phyloP scores from a whole-genome alignment of 2,329 filamentous ascomycete species.

The Fusarium udum region DNA sequence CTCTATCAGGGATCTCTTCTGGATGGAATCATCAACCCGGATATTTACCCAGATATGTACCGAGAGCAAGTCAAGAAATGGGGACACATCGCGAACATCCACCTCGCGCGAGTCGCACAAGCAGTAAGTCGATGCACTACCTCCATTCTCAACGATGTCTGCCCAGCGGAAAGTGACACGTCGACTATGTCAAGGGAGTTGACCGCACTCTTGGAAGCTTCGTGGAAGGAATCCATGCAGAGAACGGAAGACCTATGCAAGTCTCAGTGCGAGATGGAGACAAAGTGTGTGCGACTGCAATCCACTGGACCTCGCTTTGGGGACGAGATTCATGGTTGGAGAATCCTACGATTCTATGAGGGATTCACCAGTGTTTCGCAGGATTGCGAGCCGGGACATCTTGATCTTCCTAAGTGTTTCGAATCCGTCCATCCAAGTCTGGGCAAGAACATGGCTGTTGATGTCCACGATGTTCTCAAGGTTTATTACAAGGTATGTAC shows the following conservation, averaged over 20 bases:
- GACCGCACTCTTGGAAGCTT: neutral
- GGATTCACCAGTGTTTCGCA: neutral
- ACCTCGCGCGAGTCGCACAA: conserved; percentile 37
- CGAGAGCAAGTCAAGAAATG: conserved; percentile 47
- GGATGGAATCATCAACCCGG: conserved; percentile 46
- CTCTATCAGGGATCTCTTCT: conserved; percentile 46
- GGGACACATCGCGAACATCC: conserved; percentile 37
- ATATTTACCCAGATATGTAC: conserved; percentile 45
- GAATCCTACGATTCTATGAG: conserved; percentile 33
- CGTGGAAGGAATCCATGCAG: neutral
- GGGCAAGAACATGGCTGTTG: conserved; percentile 43
- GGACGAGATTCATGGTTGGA: conserved; percentile 30
- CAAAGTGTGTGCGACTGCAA: conserved; percentile 19
- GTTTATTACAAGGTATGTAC: conserved; percentile 49
- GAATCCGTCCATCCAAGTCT: conserved; percentile 13
- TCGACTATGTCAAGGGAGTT: conserved; percentile 32
- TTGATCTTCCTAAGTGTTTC: neutral
- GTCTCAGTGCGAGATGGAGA: conserved; percentile 15
- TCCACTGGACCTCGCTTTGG: conserved; percentile 41
- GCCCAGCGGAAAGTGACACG: conserved; percentile 21
- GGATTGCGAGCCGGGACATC: neutral
- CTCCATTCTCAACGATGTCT: conserved; percentile 28
- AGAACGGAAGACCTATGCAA: neutral
- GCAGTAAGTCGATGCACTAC: conserved; percentile 26
- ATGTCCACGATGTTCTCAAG: conserved; percentile 50